These are phyloP conservation scores for Pleurotus citrinopileatus DNA, from an alignment of 768 basidiomycete species.

Conservation along the genomic window DNA sequence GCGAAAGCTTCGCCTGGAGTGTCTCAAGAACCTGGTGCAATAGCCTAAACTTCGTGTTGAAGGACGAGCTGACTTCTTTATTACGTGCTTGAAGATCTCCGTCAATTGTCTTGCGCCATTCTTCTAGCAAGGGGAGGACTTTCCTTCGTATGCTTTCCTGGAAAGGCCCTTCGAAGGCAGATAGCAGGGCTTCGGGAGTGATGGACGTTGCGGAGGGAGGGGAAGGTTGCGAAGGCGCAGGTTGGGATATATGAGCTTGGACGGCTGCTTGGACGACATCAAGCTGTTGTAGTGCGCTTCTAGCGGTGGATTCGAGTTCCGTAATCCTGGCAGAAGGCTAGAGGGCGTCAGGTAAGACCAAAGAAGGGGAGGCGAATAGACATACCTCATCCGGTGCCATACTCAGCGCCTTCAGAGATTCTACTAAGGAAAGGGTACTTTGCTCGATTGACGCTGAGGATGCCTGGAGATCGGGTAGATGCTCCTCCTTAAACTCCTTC, in stretches of 20 bases:
- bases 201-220: not conserved
- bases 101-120: not conserved
- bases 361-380: not conserved
- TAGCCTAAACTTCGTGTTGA: not conserved
- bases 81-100: not conserved
- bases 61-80: not conserved
- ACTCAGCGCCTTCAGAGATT: not conserved
- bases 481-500: not conserved
- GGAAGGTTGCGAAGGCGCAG: not conserved
- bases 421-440: not conserved
- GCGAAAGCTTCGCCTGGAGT: not conserved
- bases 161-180: not conserved
- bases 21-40: not conserved
- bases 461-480: not conserved
- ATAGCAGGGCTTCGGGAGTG: not conserved
- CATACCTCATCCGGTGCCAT: not conserved
- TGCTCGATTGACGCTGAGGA: not conserved
- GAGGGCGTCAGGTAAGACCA: not conserved
- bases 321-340: not conserved
- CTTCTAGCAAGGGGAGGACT: not conserved
- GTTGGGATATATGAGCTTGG: constrained; percentile 1
- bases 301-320: not conserved
- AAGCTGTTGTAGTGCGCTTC: not conserved
- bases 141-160: not conserved
- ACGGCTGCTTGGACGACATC: not conserved